Base-by-base conservation (phyloP, 2,329 filamentous ascomycete species). In the Venturiaceae sp. region DNA sequence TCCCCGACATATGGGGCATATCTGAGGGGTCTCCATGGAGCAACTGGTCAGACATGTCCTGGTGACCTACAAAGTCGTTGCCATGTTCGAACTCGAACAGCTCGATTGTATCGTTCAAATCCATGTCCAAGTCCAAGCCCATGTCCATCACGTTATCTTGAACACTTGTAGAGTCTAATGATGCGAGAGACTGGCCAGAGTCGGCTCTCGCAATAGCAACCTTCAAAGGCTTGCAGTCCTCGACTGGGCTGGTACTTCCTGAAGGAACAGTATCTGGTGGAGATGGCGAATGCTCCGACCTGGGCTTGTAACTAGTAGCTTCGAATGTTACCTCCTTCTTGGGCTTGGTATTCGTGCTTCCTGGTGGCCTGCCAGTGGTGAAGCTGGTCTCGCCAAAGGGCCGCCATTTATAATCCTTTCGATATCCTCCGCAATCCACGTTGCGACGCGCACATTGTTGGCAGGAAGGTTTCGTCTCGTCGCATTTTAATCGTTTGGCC, bases 341-440 rank as follows among this genome's bases (percentile, higher is more conserved):
- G 21, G 53, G 69, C 71, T 78, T 80, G 26, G 26, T 26, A 66
- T 76, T 80, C 41, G 71, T 61, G 64, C 77, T 80, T 14, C 34
- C 59, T 7, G 36, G 47, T 7, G 63, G 62, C 33, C 67, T 66
- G 63, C 78, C 81, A 55, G 72, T 71, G 21, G 72, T 71, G 62
- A 84, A 76, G 58, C 74, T 83, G 52, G 81, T 78, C 63, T 88
- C 84, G 66, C 85, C 84, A 64, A 87, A 87, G 0, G 84, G 80
- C 56, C 84, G 77, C 86, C 86, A 89, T 76, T 88, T 88, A 73
- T 87, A 88, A 68, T 87, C 83, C 68, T 87, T 89, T 69, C 83
- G 86, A 72, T 88, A 89, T 36, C 86, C 86, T 60, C 85, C 85
- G 67, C 86, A 89, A 3, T 74, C 68, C 23, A 88, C 84, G 62